Conservation (phyloP, 768 basidiomycete genomes). For the Hirschioporus abietinus region DNA sequence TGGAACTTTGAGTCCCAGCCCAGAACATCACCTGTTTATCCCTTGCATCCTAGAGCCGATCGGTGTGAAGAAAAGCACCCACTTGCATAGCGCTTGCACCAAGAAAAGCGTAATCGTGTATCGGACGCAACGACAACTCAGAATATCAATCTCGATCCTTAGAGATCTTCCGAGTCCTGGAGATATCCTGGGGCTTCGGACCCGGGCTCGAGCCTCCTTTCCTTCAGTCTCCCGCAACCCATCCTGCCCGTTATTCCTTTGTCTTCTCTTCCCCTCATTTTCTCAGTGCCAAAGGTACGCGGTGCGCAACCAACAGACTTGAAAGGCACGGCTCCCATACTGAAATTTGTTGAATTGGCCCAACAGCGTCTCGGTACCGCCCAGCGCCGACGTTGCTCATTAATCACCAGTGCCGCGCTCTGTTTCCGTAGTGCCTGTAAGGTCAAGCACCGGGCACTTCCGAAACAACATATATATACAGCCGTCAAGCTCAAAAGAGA, state of each 20-base stretch:
- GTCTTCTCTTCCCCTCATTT: not conserved
- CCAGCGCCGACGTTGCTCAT: not conserved
- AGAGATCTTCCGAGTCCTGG: not conserved
- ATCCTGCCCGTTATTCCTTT: not conserved
- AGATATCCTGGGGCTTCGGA: not conserved
- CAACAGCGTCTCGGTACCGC: not conserved
- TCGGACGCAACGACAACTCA: not conserved
- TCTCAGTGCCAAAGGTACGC: not conserved
- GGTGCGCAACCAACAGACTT: not conserved
- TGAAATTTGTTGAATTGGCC: not conserved
- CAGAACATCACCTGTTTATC: not conserved
- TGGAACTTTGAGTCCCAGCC: not conserved
- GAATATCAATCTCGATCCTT: constrained; percentile 1
- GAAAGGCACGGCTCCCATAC: not conserved
- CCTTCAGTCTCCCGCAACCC: not conserved
- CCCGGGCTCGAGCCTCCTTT: not conserved
- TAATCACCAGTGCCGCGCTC: not conserved
- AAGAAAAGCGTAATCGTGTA: not conserved
- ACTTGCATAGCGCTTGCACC: not conserved
- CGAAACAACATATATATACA: not conserved
- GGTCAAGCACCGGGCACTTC: not conserved
- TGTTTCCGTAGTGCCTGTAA: not conserved
- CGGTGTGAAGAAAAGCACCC: not conserved
- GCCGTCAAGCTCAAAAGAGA: not conserved
- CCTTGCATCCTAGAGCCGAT: not conserved